Conservation (phyloP, 495 filamentous ascomycete genomes). For the Apodospora peruviana region DNA sequence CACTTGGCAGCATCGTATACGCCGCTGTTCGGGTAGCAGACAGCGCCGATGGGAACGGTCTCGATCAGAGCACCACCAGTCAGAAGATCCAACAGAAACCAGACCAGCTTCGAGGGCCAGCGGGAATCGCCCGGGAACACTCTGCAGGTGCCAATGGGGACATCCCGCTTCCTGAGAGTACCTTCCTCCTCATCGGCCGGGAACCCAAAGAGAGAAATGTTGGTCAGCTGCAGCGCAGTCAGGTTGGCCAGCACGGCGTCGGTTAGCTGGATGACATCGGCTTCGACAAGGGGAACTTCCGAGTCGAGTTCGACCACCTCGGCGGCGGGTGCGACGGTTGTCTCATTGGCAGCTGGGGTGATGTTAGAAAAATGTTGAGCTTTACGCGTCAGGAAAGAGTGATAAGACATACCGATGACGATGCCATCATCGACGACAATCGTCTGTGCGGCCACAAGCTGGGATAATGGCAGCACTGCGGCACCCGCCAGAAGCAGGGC, state of each 20-base stretch:
- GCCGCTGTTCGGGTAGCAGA: slow-evolving; percentile 47
- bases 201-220: neutral
- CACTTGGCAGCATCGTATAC: slow-evolving; percentile 43
- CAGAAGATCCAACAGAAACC: slow-evolving; percentile 40
- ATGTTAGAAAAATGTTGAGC: neutral
- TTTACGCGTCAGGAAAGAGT: neutral
- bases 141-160: slow-evolving; percentile 31
- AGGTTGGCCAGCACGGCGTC: slow-evolving; percentile 2
- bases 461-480: neutral
- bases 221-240: neutral
- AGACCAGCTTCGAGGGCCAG: slow-evolving; percentile 38
- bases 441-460: neutral
- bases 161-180: neutral
- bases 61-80: slow-evolving; percentile 50
- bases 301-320: neutral
- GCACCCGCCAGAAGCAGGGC: neutral
- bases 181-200: neutral
- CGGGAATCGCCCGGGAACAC: slow-evolving; percentile 41
- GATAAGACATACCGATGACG: neutral
- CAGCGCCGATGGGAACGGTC: slow-evolving; percentile 49
- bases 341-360: neutral
- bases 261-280: slow-evolving; percentile 2
- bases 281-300: neutral
- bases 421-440: neutral
- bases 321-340: neutral